Evolutionary conservation across 1,139 yeast genomes (phyloP).

Genomic region (Saccharomyces hybrid): DNA sequence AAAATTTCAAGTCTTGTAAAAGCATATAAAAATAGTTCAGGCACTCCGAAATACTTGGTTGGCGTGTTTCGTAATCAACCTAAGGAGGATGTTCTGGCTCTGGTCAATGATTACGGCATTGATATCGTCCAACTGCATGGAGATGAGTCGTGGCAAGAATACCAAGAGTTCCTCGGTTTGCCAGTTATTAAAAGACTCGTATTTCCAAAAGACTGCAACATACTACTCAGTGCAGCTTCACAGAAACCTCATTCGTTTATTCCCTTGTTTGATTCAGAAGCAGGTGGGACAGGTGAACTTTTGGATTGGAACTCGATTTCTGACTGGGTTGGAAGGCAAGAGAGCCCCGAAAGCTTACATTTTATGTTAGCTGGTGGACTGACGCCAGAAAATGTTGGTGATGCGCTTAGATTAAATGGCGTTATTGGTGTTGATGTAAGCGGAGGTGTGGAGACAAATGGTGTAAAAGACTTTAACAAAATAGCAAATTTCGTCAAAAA

Average conservation of each 20-base stretch:
- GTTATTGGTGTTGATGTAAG: conserved; percentile 90
- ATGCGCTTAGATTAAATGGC: conserved; percentile 43
- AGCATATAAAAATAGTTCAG: conserved; percentile 8
- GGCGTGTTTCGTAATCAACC: conserved; percentile 89
- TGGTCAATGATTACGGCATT: conserved; percentile 43
- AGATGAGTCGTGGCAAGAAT: conserved; percentile 56
- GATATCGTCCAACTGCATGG: conserved; percentile 92
- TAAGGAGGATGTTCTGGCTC: conserved; percentile 46
- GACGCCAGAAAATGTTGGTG: conserved; percentile 57
- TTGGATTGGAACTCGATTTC: conserved; percentile 61
- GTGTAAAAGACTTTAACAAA: conserved; percentile 59
- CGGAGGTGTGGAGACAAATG: conserved; percentile 85
- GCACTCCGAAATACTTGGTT: conserved; percentile 38
- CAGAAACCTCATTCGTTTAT: conserved; percentile 35
- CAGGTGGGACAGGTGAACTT: conserved; percentile 82
- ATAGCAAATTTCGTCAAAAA: conserved; percentile 48
- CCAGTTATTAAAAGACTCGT: conserved; percentile 71
- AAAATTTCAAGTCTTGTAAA: conserved; percentile 40
- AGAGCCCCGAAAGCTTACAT: conserved; percentile 34
- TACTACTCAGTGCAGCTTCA: conserved; percentile 12
- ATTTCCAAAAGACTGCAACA: conserved; percentile 47
- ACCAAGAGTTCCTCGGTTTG: conserved; percentile 32
- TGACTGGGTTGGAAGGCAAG: conserved; percentile 29
- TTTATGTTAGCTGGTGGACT: conserved; percentile 87
- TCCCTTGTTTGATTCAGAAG: conserved; percentile 75